A percentile compares a stretch with the other conserved stretches of the same genome.
phyloP scores from a whole-genome alignment of 192 early-diverging fungal genomes.

The Entophlyctis luteolus region DNA sequence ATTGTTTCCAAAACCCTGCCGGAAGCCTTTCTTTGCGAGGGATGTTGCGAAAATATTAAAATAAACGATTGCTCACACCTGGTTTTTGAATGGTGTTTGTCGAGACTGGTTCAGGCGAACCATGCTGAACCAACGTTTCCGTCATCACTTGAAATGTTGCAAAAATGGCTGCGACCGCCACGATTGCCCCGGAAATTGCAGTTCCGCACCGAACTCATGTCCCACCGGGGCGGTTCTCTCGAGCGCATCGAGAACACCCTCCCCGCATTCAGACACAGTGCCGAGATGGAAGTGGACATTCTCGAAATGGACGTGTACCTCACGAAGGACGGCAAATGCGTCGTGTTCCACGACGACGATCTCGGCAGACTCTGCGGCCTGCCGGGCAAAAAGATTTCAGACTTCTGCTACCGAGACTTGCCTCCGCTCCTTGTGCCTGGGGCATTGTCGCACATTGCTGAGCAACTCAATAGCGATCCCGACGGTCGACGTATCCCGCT shows the following conservation, averaged over 20 bases:
- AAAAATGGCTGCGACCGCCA: too few relatives aligned
- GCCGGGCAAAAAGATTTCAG: slow-evolving; percentile 27
- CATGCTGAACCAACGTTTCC: too few relatives aligned
- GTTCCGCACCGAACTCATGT: slow-evolving; percentile 35
- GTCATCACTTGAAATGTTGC: too few relatives aligned
- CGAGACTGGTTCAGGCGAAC: too few relatives aligned
- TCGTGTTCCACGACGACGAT: slow-evolving; percentile 46
- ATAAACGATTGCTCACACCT: too few relatives aligned
- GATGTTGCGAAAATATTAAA: too few relatives aligned
- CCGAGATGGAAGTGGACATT: slow-evolving; percentile 6
- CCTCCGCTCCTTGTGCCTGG: slow-evolving; percentile 39
- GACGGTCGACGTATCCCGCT: slow-evolving; percentile 39
- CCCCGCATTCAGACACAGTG: slow-evolving; percentile 43
- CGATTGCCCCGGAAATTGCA: too few relatives aligned
- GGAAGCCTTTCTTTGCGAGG: too few relatives aligned
- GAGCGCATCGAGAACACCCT: slow-evolving; percentile 50
- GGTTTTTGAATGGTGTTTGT: too few relatives aligned
- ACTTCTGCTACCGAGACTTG: slow-evolving; percentile 37
- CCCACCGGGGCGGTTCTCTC: slow-evolving; percentile 46
- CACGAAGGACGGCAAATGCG: slow-evolving; percentile 44
- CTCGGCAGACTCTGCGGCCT: slow-evolving; percentile 39
- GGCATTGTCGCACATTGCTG: neutral
- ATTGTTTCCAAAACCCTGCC: too few relatives aligned
- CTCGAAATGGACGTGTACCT: slow-evolving; percentile 41
- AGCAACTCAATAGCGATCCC: slow-evolving; percentile 31